Conservation (phyloP, 371 early-diverging fungal species). For the Coemansia sp. region DNA sequence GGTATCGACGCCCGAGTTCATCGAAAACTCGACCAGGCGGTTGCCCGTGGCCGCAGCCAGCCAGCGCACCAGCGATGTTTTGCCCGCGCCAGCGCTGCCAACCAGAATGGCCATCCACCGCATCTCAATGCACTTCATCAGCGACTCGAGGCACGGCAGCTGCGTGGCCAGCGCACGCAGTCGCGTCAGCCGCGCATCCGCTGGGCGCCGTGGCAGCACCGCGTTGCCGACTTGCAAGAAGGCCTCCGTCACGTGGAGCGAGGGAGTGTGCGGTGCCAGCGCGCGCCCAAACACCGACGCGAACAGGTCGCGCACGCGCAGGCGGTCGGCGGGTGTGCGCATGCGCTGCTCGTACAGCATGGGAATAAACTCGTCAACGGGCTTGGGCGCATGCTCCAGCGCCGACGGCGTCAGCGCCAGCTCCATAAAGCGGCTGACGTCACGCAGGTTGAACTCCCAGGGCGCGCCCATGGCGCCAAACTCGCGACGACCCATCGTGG, state of each 20-base stretch:
- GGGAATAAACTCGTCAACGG: slow-evolving; percentile 64
- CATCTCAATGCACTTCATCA: slow-evolving; percentile 87
- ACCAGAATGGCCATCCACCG: slow-evolving; percentile 93
- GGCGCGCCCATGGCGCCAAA: slow-evolving; percentile 91
- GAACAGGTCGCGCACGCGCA: slow-evolving; percentile 65
- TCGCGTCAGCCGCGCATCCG: slow-evolving; percentile 10
- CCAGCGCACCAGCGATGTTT: slow-evolving; percentile 82
- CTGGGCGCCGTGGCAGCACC: slow-evolving; percentile 53
- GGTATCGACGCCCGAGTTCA: slow-evolving; percentile 94
- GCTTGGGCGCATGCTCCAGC: slow-evolving; percentile 46
- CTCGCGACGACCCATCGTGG: slow-evolving; percentile 72
- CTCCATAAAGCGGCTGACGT: slow-evolving; percentile 94
- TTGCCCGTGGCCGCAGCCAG: slow-evolving; percentile 82
- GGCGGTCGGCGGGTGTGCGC: slow-evolving; percentile 79
- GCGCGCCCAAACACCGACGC: slow-evolving; percentile 59
- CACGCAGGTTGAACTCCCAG: slow-evolving; percentile 98
- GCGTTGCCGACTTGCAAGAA: slow-evolving; percentile 71
- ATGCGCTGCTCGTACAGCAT: slow-evolving; percentile 86
- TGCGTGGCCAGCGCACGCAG: slow-evolving; percentile 49
- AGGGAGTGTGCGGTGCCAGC: slow-evolving; percentile 17
- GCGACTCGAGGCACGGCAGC: slow-evolving; percentile 69
- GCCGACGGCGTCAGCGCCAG: slow-evolving; percentile 17
- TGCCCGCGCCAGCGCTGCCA: slow-evolving; percentile 84
- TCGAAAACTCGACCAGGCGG: slow-evolving; percentile 82
- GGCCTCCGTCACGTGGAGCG: slow-evolving; percentile 46